Conservation (phyloP, 257 asterid species). For the Lycium barbarum region DNA sequence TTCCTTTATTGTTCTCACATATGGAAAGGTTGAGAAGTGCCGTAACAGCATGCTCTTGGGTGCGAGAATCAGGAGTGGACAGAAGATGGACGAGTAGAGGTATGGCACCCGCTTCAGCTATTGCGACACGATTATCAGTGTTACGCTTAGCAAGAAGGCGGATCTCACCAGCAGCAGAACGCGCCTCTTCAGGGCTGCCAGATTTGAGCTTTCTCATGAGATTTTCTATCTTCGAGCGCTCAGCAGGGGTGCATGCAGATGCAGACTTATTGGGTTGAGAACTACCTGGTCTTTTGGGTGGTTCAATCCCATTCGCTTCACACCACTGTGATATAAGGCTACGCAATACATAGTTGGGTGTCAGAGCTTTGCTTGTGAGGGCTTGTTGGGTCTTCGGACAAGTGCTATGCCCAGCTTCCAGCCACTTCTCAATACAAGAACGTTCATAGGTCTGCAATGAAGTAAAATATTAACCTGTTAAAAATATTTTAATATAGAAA, state of each 20-base stretch:
- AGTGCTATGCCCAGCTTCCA: slow-evolving; percentile 36
- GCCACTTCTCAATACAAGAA: slow-evolving; percentile 32
- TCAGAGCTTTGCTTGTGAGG: slow-evolving; percentile 29
- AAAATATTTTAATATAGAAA: not conserved
- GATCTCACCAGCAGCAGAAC: slow-evolving; percentile 35
- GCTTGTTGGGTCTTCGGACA: slow-evolving; percentile 37
- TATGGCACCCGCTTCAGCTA: slow-evolving; percentile 35
- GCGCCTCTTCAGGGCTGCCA: slow-evolving; percentile 27
- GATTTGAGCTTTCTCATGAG: slow-evolving; percentile 30
- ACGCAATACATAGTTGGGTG: slow-evolving; percentile 33
- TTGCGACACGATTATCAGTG: slow-evolving; percentile 28
- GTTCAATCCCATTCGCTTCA: slow-evolving; percentile 31
- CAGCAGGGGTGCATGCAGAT: slow-evolving; percentile 26
- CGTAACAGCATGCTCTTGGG: slow-evolving; percentile 35
- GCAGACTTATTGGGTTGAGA: slow-evolving; percentile 16
- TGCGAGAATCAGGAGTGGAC: slow-evolving; percentile 28
- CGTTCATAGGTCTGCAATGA: slow-evolving; percentile 38
- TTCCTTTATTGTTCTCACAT: slow-evolving; percentile 34
- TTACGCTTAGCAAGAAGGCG: slow-evolving; percentile 30
- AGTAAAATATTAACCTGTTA: not conserved
- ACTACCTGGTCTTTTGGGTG: slow-evolving; percentile 30
- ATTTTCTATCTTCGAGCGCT: slow-evolving; percentile 25
- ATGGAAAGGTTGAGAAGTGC: slow-evolving; percentile 40
- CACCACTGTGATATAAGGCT: slow-evolving; percentile 37
- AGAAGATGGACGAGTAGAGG: slow-evolving; percentile 31